Evolutionary conservation across 495 filamentous ascomycete genomes (phyloP).

Genomic region (Xylona heveae): DNA sequence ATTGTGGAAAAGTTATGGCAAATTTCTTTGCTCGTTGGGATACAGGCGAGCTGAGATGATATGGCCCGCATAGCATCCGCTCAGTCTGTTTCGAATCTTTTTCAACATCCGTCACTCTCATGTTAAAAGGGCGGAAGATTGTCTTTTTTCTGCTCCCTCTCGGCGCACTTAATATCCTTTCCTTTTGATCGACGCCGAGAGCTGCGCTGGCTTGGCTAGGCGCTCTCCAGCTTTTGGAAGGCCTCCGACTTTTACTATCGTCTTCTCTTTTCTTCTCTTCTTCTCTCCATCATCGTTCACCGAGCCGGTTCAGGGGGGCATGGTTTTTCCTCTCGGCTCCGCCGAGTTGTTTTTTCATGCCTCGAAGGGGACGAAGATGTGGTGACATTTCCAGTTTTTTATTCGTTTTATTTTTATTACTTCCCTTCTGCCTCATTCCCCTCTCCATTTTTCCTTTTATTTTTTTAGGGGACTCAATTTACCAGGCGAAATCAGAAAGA

Average conservation of each 20-base stretch:
- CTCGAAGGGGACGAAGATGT: slow-evolving; percentile 5
- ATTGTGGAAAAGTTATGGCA: too few species aligned
- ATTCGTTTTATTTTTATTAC: too few species aligned
- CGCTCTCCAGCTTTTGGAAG: too few species aligned
- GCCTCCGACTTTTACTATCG: too few species aligned
- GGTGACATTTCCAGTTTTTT: not conserved
- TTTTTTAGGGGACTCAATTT: too few species aligned
- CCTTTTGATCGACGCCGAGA: too few species aligned
- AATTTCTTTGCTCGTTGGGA: not conserved
- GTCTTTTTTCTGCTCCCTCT: not conserved
- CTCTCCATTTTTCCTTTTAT: too few species aligned
- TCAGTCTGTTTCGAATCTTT: not conserved
- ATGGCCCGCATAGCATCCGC: not conserved
- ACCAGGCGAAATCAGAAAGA: too few species aligned
- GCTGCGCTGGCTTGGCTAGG: too few species aligned
- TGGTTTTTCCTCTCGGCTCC: slow-evolving; percentile 6
- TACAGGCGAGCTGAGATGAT: not conserved
- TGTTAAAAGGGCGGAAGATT: not conserved
- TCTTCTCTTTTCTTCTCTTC: too few species aligned
- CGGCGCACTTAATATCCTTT: slow-evolving; percentile 1
- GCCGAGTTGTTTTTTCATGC: slow-evolving; percentile 7
- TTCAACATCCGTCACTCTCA: not conserved
- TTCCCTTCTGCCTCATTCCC: too few species aligned
- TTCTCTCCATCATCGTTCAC: too few species aligned
- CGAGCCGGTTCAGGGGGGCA: slow-evolving; percentile 6